Evolutionary conservation across 2,329 filamentous ascomycete species (phyloP).

Genomic region (Grosmannia clavigera): DNA sequence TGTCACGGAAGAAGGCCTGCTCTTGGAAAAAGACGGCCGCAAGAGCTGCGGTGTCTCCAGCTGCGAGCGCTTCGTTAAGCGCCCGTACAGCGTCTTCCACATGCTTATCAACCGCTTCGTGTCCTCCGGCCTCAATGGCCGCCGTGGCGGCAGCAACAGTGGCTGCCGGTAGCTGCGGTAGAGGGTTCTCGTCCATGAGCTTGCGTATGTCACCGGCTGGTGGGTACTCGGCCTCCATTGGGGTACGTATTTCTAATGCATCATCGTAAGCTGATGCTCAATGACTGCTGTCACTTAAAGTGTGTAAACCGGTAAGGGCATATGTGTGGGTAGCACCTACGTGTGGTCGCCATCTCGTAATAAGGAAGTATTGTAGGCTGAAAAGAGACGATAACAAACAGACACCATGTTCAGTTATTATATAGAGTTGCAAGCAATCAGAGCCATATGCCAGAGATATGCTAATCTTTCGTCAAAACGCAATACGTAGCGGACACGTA

Average conservation of each 20-base stretch:
- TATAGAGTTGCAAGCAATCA: too few relatives aligned
- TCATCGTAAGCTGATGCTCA: neutral
- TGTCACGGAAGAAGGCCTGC: constrained; percentile 1
- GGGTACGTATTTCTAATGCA: neutral
- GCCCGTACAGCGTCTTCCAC: neutral
- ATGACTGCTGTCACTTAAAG: too few relatives aligned
- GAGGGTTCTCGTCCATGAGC: constrained; percentile 1
- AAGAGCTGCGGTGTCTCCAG: neutral
- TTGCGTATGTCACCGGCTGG: neutral
- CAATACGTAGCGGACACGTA: too few relatives aligned
- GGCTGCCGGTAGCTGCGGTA: neutral
- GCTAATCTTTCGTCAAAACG: too few relatives aligned
- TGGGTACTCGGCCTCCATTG: neutral
- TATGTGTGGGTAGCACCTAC: neutral
- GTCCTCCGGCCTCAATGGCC: neutral
- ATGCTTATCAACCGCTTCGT: neutral
- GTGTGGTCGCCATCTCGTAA: neutral
- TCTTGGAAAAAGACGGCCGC: neutral
- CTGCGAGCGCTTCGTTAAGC: neutral
- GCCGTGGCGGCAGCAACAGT: neutral
- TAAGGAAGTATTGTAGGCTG: too few relatives aligned
- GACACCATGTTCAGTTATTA: too few relatives aligned
- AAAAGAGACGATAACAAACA: too few relatives aligned
- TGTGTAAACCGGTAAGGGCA: too few relatives aligned
- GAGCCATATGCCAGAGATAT: too few relatives aligned